Evolutionary conservation across 1,139 yeast genomes (phyloP).

Genomic region (Fermentozyma sake): DNA sequence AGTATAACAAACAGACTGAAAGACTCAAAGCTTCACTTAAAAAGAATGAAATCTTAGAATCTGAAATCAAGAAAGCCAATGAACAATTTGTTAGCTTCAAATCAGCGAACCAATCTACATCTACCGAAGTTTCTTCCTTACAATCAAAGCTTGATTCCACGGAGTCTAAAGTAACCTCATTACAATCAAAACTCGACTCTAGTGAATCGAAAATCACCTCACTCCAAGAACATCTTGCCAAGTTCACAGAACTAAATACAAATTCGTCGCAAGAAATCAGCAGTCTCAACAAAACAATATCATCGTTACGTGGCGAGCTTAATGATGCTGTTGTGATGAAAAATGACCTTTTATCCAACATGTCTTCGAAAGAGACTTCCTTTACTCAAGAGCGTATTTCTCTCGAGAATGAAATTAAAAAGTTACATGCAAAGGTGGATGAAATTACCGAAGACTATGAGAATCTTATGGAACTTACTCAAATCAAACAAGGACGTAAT

Average conservation of each 20-base stretch:
- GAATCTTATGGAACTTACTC: constrained; percentile 39
- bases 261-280: constrained; percentile 15
- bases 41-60: constrained; percentile 1
- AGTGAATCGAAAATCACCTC: constrained; percentile 29
- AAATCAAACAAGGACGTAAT: constrained; percentile 24
- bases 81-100: constrained; percentile 6
- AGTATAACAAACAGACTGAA: too few species aligned
- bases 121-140: too few species aligned
- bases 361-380: constrained; percentile 61
- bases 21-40: too few species aligned
- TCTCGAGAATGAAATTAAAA: constrained; percentile 47
- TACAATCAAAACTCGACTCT: constrained; percentile 19
- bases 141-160: constrained; percentile 24
- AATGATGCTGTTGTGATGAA: constrained; percentile 42
- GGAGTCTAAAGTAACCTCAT: constrained; percentile 13
- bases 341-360: constrained; percentile 59
- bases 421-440: constrained; percentile 28
- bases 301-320: constrained; percentile 22
- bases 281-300: constrained; percentile 17
- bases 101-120: too few species aligned
- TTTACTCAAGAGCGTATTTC: constrained; percentile 49
- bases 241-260: constrained; percentile 12
- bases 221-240: constrained; percentile 23
- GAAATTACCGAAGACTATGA: constrained; percentile 49
- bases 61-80: constrained; percentile 5